phyloP scores from a whole-genome alignment of 345 rosid genomes.

The Syzygium oleosum region DNA sequence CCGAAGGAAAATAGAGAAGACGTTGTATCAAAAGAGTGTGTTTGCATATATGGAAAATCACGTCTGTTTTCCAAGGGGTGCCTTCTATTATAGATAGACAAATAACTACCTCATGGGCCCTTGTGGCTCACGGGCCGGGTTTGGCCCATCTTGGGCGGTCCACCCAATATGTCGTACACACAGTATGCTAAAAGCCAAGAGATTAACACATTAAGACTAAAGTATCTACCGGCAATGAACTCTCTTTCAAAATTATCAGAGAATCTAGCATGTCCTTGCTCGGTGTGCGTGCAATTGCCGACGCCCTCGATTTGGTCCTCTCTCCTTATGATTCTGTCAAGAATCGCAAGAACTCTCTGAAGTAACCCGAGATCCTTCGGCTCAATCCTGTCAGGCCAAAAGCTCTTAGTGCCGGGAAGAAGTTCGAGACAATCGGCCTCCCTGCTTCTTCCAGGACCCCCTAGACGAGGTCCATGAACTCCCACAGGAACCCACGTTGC shows the following conservation, averaged over 20 bases:
- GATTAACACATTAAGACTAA: no score
- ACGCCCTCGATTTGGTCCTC: background rate
- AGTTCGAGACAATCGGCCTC: background rate
- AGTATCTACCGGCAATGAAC: background rate
- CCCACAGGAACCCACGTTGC: background rate
- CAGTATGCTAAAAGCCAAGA: no score
- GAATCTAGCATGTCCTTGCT: background rate
- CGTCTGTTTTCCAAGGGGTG: no score
- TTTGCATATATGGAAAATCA: no score
- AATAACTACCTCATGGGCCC: no score
- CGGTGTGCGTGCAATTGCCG: background rate
- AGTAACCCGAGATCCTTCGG: background rate
- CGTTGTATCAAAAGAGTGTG: no score
- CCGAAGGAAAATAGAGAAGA: no score
- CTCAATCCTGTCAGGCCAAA: accelerated
- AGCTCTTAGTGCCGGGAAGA: background rate
- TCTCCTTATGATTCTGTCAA: accelerated
- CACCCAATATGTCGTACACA: no score
- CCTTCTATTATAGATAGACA: no score
- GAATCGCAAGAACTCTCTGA: background rate
- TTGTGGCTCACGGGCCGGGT: no score
- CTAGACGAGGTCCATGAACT: background rate
- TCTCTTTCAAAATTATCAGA: background rate
- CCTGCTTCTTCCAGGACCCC: background rate
- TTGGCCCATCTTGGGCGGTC: no score